Conservation (phyloP, 2,329 filamentous ascomycete genomes). For the Clarireedia monteithiana region DNA sequence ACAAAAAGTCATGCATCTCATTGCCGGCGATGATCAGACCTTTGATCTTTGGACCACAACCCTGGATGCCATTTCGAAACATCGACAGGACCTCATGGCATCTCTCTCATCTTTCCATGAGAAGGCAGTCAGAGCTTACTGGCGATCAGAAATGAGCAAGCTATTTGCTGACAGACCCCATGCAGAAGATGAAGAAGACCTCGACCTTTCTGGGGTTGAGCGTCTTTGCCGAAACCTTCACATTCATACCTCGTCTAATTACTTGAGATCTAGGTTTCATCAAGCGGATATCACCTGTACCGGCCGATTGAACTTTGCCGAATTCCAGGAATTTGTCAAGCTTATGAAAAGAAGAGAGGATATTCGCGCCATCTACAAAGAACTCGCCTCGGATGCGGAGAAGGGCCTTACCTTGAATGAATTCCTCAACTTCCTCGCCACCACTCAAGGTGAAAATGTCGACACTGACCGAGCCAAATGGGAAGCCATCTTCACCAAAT, state of each 20-base stretch:
- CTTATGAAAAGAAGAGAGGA: slow-evolving; percentile 80
- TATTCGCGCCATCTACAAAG: slow-evolving; percentile 64
- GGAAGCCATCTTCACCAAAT: slow-evolving; percentile 65
- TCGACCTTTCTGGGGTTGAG: slow-evolving; percentile 73
- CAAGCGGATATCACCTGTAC: slow-evolving; percentile 58
- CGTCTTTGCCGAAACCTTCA: slow-evolving; percentile 82
- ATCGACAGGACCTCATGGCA: slow-evolving; percentile 84
- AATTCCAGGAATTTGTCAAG: slow-evolving; percentile 79
- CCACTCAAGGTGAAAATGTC: slow-evolving; percentile 70
- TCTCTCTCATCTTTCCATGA: slow-evolving; percentile 81
- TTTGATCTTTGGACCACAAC: slow-evolving; percentile 78
- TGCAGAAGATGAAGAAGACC: slow-evolving; percentile 53
- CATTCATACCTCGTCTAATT: slow-evolving; percentile 76
- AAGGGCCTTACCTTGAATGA: slow-evolving; percentile 61
- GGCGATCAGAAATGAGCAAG: slow-evolving; percentile 75
- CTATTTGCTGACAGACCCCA: slow-evolving; percentile 48
- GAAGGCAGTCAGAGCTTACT: slow-evolving; percentile 74
- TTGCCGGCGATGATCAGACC: slow-evolving; percentile 65
- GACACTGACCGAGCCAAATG: slow-evolving; percentile 57
- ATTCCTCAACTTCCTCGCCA: slow-evolving; percentile 68
- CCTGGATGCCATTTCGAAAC: slow-evolving; percentile 74
- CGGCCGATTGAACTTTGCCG: slow-evolving; percentile 64
- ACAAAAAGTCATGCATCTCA: slow-evolving; percentile 77
- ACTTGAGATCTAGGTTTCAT: slow-evolving; percentile 66
- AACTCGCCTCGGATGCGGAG: slow-evolving; percentile 49